phyloP scores from a whole-genome alignment of 1,284 basidiomycete species.

The Cryptococcus sp. region DNA sequence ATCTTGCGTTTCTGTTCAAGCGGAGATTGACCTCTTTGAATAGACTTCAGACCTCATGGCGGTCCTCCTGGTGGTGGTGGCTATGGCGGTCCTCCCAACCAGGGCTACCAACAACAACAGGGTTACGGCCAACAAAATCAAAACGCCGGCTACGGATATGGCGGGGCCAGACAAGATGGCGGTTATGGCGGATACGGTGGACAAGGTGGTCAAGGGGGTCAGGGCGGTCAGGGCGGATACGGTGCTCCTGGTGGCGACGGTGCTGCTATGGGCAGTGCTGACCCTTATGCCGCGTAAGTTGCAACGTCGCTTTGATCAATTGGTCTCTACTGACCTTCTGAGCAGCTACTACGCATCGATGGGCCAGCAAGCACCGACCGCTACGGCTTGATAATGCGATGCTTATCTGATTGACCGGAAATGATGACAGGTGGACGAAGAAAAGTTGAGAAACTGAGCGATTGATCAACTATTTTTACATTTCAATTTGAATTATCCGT shows the following conservation, averaged over 20 bases:
- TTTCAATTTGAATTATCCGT: slow-evolving; percentile 1
- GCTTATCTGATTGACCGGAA: not conserved
- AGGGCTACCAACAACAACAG: slow-evolving; percentile 11
- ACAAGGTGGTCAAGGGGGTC: not conserved
- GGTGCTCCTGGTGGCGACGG: slow-evolving; percentile 16
- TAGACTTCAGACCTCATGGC: slow-evolving; percentile 1
- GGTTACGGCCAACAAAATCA: slow-evolving; percentile 17
- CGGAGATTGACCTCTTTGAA: not conserved
- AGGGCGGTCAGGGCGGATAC: slow-evolving; percentile 6
- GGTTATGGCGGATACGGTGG: slow-evolving; percentile 8
- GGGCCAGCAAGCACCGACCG: slow-evolving; percentile 30
- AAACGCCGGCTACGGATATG: slow-evolving; percentile 32
- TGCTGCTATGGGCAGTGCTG: slow-evolving; percentile 21
- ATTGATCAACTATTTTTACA: not conserved
- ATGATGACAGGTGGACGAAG: not conserved
- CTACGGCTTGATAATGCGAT: slow-evolving; percentile 6
- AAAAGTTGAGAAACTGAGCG: slow-evolving; percentile 6
- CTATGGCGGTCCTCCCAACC: slow-evolving; percentile 19
- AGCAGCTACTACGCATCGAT: slow-evolving; percentile 39
- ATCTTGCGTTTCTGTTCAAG: not conserved
- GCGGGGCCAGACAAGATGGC: slow-evolving; percentile 23
- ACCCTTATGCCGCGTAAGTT: slow-evolving; percentile 48
- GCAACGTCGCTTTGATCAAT: not conserved
- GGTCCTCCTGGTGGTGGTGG: slow-evolving; percentile 19
- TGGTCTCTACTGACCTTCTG: not conserved